Evolutionary conservation across 352 stramenopile genomes (phyloP), one percentile per base, ranked within the genome.

Genomic region (Aphanomyces invadans): DNA sequence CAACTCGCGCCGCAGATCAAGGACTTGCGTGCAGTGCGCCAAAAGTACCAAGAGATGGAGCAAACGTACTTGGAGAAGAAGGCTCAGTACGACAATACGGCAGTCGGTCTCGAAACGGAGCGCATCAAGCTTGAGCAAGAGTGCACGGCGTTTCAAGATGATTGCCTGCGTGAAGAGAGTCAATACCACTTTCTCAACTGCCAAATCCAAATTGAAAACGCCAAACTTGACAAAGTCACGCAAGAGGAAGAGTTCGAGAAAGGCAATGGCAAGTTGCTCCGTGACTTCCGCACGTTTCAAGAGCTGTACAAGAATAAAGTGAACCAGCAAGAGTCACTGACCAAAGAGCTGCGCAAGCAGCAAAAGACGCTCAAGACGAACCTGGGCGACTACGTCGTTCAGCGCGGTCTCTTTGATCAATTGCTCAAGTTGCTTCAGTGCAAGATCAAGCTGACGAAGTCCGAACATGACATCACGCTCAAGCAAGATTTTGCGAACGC

Each of bases 1-100:
- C 91, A 96, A 51, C 73, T 98, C 29, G 88, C 90, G 23, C 93
- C 92, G 56, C 86, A 96, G 71, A 96, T 98, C 68, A 92, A 94
- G 61, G 79, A 97, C 66, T 79, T 98, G 19, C 87, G 91, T 15
- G 75, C 84, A 29, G 81, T 96, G 66, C 89, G 91, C 21, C 76
- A 90, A 67, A 71, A 82, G 45, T 97, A 95, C 74, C 78, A 97
- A 57, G 90, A 97, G 65, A 81, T 96, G 62, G 88, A 97, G 77
- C 75, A 94, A 39, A 76, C 74, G 23, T 96, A 96, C 63, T 61
- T 94, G 29, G 88, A 92, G 56, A 78, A 86, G 32, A 97, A 97
- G 68, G 72, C 71, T 4, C 77, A 85, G 54, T 98, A 97, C 71
- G 89, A 97, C 62, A 89, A 95, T 68, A 87, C 89, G 3, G 83